Evolutionary conservation across 495 filamentous ascomycete genomes (phyloP), one percentile per base, ranked within the genome.

Genomic region (Aspergillus bridgeri): DNA sequence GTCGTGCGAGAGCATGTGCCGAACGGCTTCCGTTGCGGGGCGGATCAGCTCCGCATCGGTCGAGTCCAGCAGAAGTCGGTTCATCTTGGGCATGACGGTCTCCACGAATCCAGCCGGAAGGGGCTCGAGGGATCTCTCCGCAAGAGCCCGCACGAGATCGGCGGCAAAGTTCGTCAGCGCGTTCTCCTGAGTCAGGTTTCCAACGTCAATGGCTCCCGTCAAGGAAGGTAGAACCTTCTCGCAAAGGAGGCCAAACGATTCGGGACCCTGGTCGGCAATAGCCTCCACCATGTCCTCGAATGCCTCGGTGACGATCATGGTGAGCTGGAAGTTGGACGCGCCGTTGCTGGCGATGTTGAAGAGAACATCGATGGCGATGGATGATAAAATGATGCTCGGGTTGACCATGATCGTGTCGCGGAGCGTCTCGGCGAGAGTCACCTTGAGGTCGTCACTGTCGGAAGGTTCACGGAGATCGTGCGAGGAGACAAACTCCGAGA

Each of bases 311-410:
- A 96, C 87, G 19, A 96, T 79, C 75, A 88, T 81, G 1, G 84
- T 86, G 42, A 96, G 77, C 69, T 96, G 90, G 78, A 90, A 93
- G 73, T 94, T 97, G 29, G 81, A 83, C 0, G 92, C 89, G 20
- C 91, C 92, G 65, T 91, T 88, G 67, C 87, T 91, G 43, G 90
- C 94, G 60, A 98, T 81, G 42, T 86, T 84, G 71, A 98, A 97
- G 33, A 98, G 83, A 29, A 96, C 77, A 65, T 97, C 90, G 22
- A 97, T 77, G 23, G 89, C 87, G 42, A 80, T 75, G 33, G 85
- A 83, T 18, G 83, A 84, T 57, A 96, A 75, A 24, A 88, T 88
- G 43, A 92, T 81, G 9, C 75, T 73, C 6, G 89, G 78, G 54
- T 96, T 86, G 54, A 93, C 79, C 65, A 85, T 83, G 62, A 96